phyloP scores from a whole-genome alignment of 345 rosid species.

The Orychophragmus violaceus region DNA sequence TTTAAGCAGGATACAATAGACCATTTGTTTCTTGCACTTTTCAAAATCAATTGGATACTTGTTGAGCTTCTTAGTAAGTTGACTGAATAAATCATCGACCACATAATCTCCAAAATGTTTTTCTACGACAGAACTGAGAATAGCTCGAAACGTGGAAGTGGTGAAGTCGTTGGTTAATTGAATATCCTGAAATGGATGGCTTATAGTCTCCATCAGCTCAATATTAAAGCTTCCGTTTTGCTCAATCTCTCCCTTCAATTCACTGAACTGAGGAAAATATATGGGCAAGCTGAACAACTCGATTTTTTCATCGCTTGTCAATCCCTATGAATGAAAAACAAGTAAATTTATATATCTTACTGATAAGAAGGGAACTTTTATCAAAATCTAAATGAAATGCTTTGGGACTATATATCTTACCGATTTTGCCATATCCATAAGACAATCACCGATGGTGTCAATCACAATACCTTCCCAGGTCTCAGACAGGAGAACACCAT shows the following conservation, averaged over 20 bases:
- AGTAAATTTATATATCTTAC: too few relatives aligned
- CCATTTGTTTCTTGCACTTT: background rate
- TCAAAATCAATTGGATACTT: background rate
- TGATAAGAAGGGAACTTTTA: too few relatives aligned
- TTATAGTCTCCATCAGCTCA: slow-evolving; percentile 16
- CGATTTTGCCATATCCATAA: background rate
- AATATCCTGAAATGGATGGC: background rate
- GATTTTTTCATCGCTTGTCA: slow-evolving; percentile 1
- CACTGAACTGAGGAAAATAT: background rate
- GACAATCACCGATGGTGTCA: slow-evolving; percentile 12
- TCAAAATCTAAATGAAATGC: too few relatives aligned
- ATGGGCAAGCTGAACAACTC: slow-evolving; percentile 15
- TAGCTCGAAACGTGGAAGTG: background rate
- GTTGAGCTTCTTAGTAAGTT: background rate
- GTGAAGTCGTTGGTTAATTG: background rate
- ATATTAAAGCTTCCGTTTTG: slow-evolving; percentile 25
- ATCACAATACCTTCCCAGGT: background rate
- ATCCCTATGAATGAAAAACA: too few relatives aligned
- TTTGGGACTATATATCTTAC: slow-evolving; percentile 24
- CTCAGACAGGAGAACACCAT: background rate
- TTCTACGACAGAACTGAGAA: background rate
- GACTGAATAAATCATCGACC: background rate
- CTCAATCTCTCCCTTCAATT: slow-evolving; percentile 2
- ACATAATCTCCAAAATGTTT: slow-evolving; percentile 9
- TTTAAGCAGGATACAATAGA: background rate